Conservation (phyloP, 140 eudicot genomes). For the Erigeron philadelphicus region DNA sequence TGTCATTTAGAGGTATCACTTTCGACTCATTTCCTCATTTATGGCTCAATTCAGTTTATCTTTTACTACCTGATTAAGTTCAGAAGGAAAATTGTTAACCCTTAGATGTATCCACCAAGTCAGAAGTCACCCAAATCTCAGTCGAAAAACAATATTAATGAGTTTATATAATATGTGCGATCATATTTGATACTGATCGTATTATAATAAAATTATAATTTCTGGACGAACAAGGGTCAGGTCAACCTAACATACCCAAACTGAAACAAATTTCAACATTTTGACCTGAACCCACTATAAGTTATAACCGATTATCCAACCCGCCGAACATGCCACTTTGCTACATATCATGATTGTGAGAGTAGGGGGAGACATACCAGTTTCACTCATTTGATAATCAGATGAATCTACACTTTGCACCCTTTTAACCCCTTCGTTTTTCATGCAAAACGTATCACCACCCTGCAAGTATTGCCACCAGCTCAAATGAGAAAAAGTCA, state of each 20-base stretch:
- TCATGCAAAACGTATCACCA: constrained; percentile 37
- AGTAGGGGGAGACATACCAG: constrained; percentile 38
- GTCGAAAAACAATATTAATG: background rate
- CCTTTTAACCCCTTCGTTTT: constrained; percentile 69
- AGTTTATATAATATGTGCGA: background rate
- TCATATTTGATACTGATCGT: background rate
- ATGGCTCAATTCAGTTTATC: background rate
- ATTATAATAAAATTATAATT: background rate
- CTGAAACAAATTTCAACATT: background rate
- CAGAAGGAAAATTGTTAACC: too few species aligned
- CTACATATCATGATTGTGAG: background rate
- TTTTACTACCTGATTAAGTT: too few species aligned
- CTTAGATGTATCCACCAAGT: background rate
- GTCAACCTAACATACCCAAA: constrained; percentile 15
- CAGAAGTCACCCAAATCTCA: background rate
- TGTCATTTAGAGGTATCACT: background rate
- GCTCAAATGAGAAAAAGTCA: background rate
- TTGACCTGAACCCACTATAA: background rate
- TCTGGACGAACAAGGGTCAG: background rate
- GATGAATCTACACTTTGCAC: constrained; percentile 70
- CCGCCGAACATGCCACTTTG: background rate
- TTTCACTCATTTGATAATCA: constrained; percentile 77
- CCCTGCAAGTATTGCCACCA: constrained; percentile 34
- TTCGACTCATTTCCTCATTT: background rate
- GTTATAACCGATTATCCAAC: background rate